Evolutionary conservation across 441 rosid genomes (phyloP).

Genomic region (Gossypium davidsonii): DNA sequence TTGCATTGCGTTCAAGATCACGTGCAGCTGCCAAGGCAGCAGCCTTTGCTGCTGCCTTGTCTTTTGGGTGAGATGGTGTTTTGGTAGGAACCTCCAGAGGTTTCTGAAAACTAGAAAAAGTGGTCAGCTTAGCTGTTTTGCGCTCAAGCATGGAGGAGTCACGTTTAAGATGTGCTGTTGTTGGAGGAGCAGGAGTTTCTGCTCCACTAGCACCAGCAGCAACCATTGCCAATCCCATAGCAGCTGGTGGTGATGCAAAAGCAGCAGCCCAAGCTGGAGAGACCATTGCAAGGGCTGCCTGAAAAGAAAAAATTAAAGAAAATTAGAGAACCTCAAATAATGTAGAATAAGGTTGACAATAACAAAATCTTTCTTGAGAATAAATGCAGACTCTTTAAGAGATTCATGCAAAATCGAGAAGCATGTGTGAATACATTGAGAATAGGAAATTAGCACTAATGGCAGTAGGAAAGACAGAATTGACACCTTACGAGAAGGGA

Average conservation of each 20-base stretch:
- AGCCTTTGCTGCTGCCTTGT: slow-evolving; percentile 97
- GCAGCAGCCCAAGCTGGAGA: slow-evolving; percentile 99
- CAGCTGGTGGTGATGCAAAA: slow-evolving; percentile 99
- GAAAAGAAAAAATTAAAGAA: slow-evolving; percentile 13
- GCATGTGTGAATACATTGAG: neutral
- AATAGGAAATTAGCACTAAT: slow-evolving; percentile 4
- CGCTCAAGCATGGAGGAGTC: slow-evolving; percentile 87
- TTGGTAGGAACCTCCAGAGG: slow-evolving; percentile 57
- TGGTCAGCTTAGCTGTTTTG: slow-evolving; percentile 60
- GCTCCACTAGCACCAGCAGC: slow-evolving; percentile 99
- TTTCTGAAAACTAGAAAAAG: slow-evolving; percentile 92
- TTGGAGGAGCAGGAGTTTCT: slow-evolving; percentile 66
- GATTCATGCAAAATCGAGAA: neutral
- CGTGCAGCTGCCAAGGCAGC: slow-evolving; percentile 99
- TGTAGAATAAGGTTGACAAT: neutral
- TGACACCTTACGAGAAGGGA: slow-evolving; percentile 13
- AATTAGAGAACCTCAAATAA: slow-evolving; percentile 1
- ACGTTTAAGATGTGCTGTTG: slow-evolving; percentile 61
- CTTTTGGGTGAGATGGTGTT: slow-evolving; percentile 67
- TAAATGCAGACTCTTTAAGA: neutral
- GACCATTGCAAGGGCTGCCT: slow-evolving; percentile 95
- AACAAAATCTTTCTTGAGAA: neutral
- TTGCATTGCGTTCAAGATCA: slow-evolving; percentile 94
- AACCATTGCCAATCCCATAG: slow-evolving; percentile 99
- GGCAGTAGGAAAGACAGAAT: slow-evolving; percentile 17